phyloP scores from a whole-genome alignment of 305 asterid species.

The Plantago lanceolata region DNA sequence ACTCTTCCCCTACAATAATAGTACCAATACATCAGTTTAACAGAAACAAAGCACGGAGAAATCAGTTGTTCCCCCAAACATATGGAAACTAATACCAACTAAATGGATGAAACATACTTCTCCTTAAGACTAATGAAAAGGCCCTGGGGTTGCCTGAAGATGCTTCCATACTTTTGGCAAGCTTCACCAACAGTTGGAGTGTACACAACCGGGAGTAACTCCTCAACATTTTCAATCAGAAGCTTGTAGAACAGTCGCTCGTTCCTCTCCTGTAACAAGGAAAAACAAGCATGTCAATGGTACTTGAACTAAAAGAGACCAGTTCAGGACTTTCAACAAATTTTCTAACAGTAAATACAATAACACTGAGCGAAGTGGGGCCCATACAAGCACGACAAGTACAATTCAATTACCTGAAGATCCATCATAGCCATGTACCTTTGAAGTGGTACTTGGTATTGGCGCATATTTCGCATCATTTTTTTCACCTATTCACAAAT shows the following conservation, averaged over 20 bases:
- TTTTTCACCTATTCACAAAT: conserved; percentile 59
- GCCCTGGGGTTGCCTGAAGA: conserved; percentile 92
- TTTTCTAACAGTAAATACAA: background rate
- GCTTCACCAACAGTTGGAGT: conserved; percentile 99
- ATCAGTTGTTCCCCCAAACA: background rate
- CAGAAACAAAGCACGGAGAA: conserved; percentile 2
- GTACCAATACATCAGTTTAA: conserved; percentile 25
- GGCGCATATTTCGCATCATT: conserved; percentile 75
- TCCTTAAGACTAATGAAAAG: conserved; percentile 92
- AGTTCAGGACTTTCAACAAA: too few relatives aligned
- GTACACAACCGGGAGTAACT: conserved; percentile 85
- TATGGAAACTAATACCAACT: background rate
- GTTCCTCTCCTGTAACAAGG: conserved; percentile 65
- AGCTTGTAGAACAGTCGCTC: conserved; percentile 82
- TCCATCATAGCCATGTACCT: conserved; percentile 98
- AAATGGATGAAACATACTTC: conserved; percentile 42
- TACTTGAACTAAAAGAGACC: background rate
- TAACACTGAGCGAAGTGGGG: background rate
- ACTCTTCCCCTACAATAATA: conserved; percentile 66
- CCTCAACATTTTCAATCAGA: conserved; percentile 86
- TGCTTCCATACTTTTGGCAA: conserved; percentile 90
- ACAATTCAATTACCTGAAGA: conserved; percentile 64
- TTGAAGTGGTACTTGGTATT: conserved; percentile 84
- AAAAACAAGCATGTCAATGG: background rate
- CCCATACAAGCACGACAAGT: background rate